These are phyloP conservation scores for Nigrospora sphaerica DNA, from an alignment of 2,329 filamentous ascomycete genomes.

Conservation along the genomic window DNA sequence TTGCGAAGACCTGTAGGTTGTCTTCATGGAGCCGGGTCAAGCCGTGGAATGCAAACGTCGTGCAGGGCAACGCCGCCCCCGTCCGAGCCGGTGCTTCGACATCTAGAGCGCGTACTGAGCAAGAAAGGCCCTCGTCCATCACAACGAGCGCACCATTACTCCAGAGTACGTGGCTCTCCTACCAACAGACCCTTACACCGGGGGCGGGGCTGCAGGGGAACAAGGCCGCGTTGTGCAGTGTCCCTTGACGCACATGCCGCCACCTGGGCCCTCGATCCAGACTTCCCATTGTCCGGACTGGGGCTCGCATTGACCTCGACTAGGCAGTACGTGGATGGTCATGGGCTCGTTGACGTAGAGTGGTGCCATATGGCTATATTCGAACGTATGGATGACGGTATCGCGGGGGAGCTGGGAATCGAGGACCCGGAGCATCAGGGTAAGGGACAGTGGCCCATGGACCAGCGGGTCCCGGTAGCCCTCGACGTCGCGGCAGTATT, in stretches of 20 bases:
- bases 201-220: no score
- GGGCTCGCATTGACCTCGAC: constrained; percentile 22
- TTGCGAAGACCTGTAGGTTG: no score
- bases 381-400: constrained; percentile 45
- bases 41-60: no score
- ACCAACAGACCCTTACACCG: no score
- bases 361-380: constrained; percentile 77
- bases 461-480: constrained; percentile 71
- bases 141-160: no score
- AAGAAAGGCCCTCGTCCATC: no score
- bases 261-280: constrained; percentile 57
- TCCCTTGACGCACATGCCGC: constrained; percentile 58
- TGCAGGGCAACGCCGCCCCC: no score
- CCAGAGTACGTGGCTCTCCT: no score
- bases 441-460: constrained; percentile 77
- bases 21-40: no score
- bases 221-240: no score
- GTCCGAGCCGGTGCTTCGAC: no score
- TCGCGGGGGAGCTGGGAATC: constrained; percentile 27
- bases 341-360: constrained; percentile 69
- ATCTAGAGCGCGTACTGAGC: no score
- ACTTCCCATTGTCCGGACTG: constrained; percentile 47
- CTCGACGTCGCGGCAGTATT: constrained; percentile 64
- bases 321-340: constrained; percentile 57
- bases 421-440: constrained; percentile 67